phyloP scores from a whole-genome alignment of 768 basidiomycete genomes.

The Mycena belliarum region DNA sequence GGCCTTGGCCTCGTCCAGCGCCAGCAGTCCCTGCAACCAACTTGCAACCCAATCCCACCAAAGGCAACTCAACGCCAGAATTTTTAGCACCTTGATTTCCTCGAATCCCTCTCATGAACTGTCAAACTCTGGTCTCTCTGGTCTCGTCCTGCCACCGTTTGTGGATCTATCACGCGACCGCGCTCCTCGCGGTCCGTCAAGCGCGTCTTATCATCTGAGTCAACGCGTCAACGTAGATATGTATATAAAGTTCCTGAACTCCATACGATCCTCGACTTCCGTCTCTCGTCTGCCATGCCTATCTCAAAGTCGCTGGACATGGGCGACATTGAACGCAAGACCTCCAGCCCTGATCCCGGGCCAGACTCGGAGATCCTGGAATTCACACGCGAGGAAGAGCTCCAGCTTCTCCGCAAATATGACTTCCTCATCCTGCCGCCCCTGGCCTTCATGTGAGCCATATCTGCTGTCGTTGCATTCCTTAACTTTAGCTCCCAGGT shows the following conservation, averaged over 20 bases:
- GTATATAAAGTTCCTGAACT: too few species aligned
- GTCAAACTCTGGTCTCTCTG: too few species aligned
- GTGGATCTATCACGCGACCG: not conserved
- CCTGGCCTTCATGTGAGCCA: constrained; percentile 42
- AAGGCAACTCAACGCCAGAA: too few species aligned
- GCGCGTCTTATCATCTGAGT: constrained; percentile 16
- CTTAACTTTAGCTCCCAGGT: constrained; percentile 29
- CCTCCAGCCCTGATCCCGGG: constrained; percentile 4
- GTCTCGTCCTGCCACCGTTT: too few species aligned
- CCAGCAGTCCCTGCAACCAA: too few species aligned
- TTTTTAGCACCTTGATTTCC: too few species aligned
- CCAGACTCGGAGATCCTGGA: constrained; percentile 9
- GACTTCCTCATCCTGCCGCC: constrained; percentile 45
- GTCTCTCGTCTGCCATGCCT: constrained; percentile 5
- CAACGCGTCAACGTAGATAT: too few species aligned
- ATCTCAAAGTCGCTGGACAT: constrained; percentile 16
- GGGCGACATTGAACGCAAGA: constrained; percentile 17
- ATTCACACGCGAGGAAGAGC: constrained; percentile 22
- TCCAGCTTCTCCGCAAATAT: constrained; percentile 38
- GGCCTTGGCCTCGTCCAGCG: too few species aligned
- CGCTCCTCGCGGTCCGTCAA: constrained; percentile 4
- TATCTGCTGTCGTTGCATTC: not conserved
- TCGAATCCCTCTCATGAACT: too few species aligned
- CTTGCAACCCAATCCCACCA: too few species aligned
- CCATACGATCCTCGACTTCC: not conserved